A percentile compares a stretch with the other conserved stretches of the same genome.
phyloP scores from a whole-genome alignment of 164 flowering plant genomes.

The Liquidambar formosana region DNA sequence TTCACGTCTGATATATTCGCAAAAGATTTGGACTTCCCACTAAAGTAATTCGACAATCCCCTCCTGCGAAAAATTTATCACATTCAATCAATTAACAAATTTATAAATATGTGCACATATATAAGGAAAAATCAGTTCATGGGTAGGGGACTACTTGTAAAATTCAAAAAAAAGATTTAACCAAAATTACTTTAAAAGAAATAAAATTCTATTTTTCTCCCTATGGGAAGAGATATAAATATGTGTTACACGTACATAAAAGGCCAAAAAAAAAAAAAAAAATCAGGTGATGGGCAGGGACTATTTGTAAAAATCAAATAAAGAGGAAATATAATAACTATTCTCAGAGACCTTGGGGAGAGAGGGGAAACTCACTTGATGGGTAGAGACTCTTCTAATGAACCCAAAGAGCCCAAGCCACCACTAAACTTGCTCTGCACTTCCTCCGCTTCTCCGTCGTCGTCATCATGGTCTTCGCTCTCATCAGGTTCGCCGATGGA shows the following conservation, averaged over 20 bases:
- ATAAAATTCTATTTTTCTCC: too few relatives aligned
- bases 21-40: conserved; percentile 69
- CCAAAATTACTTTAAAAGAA: too few relatives aligned
- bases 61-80: conserved; percentile 33
- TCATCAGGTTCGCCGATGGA: conserved; percentile 44
- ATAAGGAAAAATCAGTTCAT: too few relatives aligned
- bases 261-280: too few relatives aligned
- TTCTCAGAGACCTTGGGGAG: neutral
- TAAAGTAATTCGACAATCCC: conserved; percentile 57
- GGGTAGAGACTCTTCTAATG: conserved; percentile 70
- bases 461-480: conserved; percentile 37
- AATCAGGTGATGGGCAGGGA: too few relatives aligned
- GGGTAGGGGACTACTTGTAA: too few relatives aligned
- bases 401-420: conserved; percentile 37
- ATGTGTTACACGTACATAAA: too few relatives aligned
- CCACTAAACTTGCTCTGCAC: conserved; percentile 27
- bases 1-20: conserved; percentile 43
- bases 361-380: conserved; percentile 45
- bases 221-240: too few relatives aligned
- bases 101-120: too few relatives aligned
- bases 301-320: too few relatives aligned
- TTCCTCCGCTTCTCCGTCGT: conserved; percentile 22
- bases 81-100: neutral
- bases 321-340: neutral
- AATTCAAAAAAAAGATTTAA: too few relatives aligned